phyloP scores from a whole-genome alignment of 2,329 filamentous ascomycete species.

The Apiospora malaysiana region DNA sequence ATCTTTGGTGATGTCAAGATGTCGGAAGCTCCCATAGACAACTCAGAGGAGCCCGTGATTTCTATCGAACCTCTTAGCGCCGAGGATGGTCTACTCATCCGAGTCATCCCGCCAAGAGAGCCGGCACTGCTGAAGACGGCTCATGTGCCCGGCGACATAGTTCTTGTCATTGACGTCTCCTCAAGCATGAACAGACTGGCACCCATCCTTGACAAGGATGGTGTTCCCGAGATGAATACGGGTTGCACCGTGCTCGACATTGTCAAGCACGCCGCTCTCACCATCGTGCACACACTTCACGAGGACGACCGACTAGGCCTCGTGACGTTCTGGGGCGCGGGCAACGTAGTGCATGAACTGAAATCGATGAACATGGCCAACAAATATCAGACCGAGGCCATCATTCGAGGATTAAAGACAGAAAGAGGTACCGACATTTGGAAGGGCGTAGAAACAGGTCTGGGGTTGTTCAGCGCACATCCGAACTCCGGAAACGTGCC shows the following conservation, averaged over 20 bases:
- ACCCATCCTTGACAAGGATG: neutral
- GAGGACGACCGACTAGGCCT: constrained; percentile 62
- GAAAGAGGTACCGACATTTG: constrained; percentile 59
- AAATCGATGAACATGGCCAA: constrained; percentile 51
- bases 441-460: constrained; percentile 59
- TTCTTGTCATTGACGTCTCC: neutral
- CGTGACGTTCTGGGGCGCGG: constrained; percentile 56
- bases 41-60: neutral
- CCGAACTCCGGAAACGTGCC: neutral
- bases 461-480: constrained; percentile 49
- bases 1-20: too few species aligned
- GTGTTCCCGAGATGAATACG: constrained; percentile 44
- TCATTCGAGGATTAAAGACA: constrained; percentile 49
- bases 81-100: neutral
- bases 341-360: constrained; percentile 52
- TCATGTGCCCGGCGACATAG: neutral
- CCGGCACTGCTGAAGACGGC: neutral
- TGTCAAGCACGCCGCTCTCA: constrained; percentile 63
- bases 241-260: constrained; percentile 64
- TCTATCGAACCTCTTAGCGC: neutral
- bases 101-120: neutral
- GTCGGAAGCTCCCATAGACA: neutral
- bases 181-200: neutral
- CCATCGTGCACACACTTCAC: constrained; percentile 62
- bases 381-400: constrained; percentile 49